Conservation (phyloP, 2,329 filamentous ascomycete genomes). For the Xylariaceae sp. region DNA sequence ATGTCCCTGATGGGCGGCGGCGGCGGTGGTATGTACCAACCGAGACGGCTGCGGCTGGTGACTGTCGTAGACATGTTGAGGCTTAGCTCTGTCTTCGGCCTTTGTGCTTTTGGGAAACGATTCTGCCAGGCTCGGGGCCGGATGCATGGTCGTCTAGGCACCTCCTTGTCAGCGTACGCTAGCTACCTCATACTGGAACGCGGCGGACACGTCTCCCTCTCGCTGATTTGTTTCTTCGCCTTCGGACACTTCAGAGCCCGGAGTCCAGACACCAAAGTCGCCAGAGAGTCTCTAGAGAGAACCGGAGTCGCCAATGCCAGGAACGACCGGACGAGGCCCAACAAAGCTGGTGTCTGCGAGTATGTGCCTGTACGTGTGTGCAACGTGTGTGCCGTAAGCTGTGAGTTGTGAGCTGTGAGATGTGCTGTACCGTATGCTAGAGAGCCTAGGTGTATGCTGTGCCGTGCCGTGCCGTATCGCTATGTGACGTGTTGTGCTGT, state of each 20-base stretch:
- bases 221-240: not conserved
- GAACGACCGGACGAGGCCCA: conserved; percentile 15
- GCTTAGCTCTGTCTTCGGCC: conserved; percentile 31
- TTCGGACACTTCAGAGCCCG: not conserved
- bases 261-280: not conserved
- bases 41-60: conserved; percentile 25
- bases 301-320: conserved; percentile 13
- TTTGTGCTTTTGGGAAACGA: conserved; percentile 32
- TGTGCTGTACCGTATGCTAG: not conserved
- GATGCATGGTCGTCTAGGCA: conserved; percentile 32
- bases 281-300: not conserved
- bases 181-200: conserved; percentile 30
- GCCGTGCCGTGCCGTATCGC: not conserved
- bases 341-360: conserved; percentile 16
- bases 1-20: conserved; percentile 21
- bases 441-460: not conserved
- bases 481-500: too few relatives aligned
- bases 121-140: conserved; percentile 32
- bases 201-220: conserved; percentile 20
- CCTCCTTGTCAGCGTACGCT: conserved; percentile 21
- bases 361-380: not conserved
- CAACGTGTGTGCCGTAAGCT: not conserved
- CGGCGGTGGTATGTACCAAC: conserved; percentile 21
- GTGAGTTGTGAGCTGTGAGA: not conserved
- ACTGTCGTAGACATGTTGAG: conserved; percentile 21